Conservation (phyloP, 805 yeast species). For the Tetrapisispora taiwanensis region DNA sequence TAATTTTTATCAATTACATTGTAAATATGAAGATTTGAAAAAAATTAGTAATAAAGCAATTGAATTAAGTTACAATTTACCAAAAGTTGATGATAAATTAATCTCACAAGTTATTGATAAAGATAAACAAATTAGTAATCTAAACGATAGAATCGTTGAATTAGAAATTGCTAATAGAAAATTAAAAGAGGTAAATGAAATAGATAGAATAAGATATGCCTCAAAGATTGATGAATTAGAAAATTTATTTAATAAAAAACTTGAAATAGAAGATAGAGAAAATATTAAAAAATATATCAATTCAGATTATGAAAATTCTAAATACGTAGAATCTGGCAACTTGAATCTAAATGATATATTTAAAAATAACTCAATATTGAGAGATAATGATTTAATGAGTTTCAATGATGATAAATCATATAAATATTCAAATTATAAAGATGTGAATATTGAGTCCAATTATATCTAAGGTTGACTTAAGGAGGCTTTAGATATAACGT, state of each 20-base stretch:
- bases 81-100: constrained; percentile 20
- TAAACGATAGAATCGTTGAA: constrained; percentile 16
- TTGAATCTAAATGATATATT: constrained; percentile 1
- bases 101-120: constrained; percentile 13
- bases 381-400: not conserved
- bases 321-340: not conserved
- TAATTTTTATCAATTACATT: constrained; percentile 26
- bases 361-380: not conserved
- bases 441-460: not conserved
- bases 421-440: constrained; percentile 1
- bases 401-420: not conserved
- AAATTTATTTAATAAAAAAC: constrained; percentile 3
- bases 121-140: constrained; percentile 24
- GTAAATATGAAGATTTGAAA: constrained; percentile 26
- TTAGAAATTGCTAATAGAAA: constrained; percentile 1
- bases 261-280: not conserved
- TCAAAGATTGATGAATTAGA: constrained; percentile 26
- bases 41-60: constrained; percentile 2
- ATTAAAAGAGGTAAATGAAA: not conserved
- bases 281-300: not conserved
- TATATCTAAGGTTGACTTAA: not conserved
- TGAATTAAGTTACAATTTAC: constrained; percentile 10
- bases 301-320: not conserved
- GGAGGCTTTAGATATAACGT: too few relatives aligned
- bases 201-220: constrained; percentile 13